Base-by-base conservation (phyloP, 805 yeast genomes). In the Sungouiella thailandica region DNA sequence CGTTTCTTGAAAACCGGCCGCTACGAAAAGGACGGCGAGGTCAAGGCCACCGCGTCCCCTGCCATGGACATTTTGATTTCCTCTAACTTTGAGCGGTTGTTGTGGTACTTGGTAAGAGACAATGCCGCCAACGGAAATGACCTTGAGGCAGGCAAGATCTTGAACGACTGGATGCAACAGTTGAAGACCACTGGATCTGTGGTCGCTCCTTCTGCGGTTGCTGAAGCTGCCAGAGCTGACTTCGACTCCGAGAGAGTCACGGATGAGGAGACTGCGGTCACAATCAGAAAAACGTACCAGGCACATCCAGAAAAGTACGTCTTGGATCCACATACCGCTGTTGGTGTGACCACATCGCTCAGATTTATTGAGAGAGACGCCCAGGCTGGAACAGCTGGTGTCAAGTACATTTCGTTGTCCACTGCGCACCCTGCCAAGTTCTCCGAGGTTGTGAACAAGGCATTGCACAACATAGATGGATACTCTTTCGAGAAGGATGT, bases 401-500 rank as follows among this genome's bases (percentile, higher is more conserved):
- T 70, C 25, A 67, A 74, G 36, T 74, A 74, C 54, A 72, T 93
- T 28, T 83, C 96, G 4, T 74, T 93, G 38, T 83, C 97, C 8
- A 93, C 99, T 30, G 99, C 99, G 7, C 99, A 93, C 58, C 99
- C 99, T 27, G 99, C 98, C 40, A 93, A 93, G 65, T 93, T 93
- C 54, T 85, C 96, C 17, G 97, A 87, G 43, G 98, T 96, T 32
- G 99, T 93, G 17, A 82, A 89, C 59, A 65, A 74, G 49, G 87
- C 97, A 3, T 70, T 93, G 45, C 55, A 62, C 29, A 71, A 70
- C 1, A 71, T 78, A 41, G 75, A 71, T 9, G 88, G 77, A 14
- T 93, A 93, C 65, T 77, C 88, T 4, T 93, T 93, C 54, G 96
- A 87, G 52, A 70, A 70, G 31, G 87, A 86, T 47, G 97, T 93